Evolutionary conservation across 176 grass and related monocot genomes (phyloP).

Genomic region (Poa pratensis): DNA sequence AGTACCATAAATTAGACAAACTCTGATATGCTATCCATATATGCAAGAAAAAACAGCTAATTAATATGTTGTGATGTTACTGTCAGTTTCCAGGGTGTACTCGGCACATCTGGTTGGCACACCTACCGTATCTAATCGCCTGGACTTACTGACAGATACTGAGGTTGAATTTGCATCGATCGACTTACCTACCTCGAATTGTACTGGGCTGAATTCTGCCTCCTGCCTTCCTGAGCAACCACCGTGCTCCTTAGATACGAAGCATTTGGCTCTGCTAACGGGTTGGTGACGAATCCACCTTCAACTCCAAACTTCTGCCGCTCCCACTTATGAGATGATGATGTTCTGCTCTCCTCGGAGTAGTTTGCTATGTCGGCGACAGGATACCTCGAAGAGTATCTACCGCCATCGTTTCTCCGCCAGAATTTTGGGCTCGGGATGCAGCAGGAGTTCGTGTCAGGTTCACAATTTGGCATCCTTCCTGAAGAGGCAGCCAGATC

Average conservation of each 20-base stretch:
- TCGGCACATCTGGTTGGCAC: conserved; percentile 42
- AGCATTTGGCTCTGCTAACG: conserved; percentile 70
- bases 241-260: conserved; percentile 41
- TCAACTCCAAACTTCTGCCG: conserved; percentile 66
- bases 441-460: conserved; percentile 85
- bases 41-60: conserved; percentile 30
- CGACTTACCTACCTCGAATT: conserved; percentile 60
- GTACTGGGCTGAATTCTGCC: conserved; percentile 54
- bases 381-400: conserved; percentile 64
- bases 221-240: conserved; percentile 49
- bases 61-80: conserved; percentile 33
- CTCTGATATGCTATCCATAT: conserved; percentile 27
- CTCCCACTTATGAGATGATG: conserved; percentile 69
- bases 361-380: conserved; percentile 47
- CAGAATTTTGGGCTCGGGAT: conserved; percentile 89
- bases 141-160: not conserved
- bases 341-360: conserved; percentile 53
- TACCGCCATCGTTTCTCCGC: conserved; percentile 77
- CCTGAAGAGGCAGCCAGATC: conserved; percentile 67
- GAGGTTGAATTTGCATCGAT: not conserved
- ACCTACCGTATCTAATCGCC: conserved; percentile 23
- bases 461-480: conserved; percentile 65
- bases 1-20: not conserved
- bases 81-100: conserved; percentile 29
- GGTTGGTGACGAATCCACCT: conserved; percentile 74